Evolutionary conservation across 768 basidiomycete genomes (phyloP).

Genomic region (Leucosporidium scottii): DNA sequence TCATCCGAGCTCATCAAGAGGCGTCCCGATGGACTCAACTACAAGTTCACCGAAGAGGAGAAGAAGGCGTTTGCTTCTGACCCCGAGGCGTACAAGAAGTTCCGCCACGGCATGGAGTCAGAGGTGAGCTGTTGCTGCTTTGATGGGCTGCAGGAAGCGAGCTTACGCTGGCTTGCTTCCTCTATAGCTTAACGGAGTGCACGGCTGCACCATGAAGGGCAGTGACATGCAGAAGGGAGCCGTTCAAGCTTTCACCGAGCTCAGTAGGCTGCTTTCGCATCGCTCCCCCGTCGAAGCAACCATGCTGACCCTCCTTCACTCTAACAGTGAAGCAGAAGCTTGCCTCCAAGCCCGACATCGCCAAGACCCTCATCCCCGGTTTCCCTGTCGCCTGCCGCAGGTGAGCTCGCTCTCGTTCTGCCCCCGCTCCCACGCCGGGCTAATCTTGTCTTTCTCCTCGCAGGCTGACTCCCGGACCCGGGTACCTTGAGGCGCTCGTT

Average conservation of each 20-base stretch:
- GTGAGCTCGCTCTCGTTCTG: background rate
- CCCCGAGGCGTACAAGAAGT: conserved; percentile 13
- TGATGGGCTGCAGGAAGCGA: background rate
- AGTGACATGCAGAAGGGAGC: conserved; percentile 17
- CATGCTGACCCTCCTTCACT: background rate
- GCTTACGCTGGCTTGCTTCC: background rate
- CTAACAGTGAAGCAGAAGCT: conserved; percentile 50
- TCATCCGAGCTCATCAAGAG: conserved; percentile 22
- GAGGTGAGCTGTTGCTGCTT: conserved; percentile 12
- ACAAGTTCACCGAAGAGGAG: conserved; percentile 29
- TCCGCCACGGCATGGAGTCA: conserved; percentile 28
- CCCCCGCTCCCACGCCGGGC: background rate
- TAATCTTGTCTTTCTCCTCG: background rate
- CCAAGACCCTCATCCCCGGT: conserved; percentile 44
- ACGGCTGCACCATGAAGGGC: conserved; percentile 25
- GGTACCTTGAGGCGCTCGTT: conserved; percentile 60
- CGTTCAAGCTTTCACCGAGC: conserved; percentile 19
- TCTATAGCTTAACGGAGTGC: conserved; percentile 20
- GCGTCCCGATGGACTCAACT: conserved; percentile 20
- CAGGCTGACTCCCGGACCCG: conserved; percentile 58
- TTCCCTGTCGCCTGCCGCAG: conserved; percentile 58
- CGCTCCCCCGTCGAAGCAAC: no score
- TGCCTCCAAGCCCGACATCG: conserved; percentile 56
- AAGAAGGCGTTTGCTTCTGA: conserved; percentile 18
- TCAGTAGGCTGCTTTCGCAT: conserved; percentile 8